phyloP scores from a whole-genome alignment of 2,329 filamentous ascomycete genomes.

The Aurifilum marmelostoma region DNA sequence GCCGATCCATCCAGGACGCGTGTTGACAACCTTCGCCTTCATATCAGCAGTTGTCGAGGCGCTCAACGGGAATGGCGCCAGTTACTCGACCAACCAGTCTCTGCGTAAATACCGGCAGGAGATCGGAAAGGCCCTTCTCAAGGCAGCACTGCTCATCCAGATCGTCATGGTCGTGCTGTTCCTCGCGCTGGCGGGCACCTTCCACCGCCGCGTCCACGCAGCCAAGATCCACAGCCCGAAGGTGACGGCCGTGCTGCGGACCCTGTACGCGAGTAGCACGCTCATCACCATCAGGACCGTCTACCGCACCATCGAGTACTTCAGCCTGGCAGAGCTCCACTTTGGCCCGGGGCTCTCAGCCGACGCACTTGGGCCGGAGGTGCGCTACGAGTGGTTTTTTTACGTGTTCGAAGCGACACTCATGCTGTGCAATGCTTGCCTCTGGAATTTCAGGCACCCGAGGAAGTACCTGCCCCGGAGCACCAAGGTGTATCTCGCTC shows the following conservation, averaged over 20 bases:
- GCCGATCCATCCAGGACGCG: constrained; percentile 52
- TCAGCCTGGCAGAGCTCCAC: constrained; percentile 41
- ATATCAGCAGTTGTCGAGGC: constrained; percentile 50
- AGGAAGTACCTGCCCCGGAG: constrained; percentile 43
- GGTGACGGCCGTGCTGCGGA: constrained; percentile 38
- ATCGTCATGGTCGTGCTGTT: constrained; percentile 51
- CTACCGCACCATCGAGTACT: constrained; percentile 54
- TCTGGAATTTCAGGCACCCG: constrained; percentile 46
- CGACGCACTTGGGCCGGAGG: constrained; percentile 38
- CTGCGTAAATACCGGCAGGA: constrained; percentile 36
- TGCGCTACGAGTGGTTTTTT: constrained; percentile 51
- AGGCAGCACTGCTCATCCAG: constrained; percentile 51
- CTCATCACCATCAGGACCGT: constrained; percentile 54
- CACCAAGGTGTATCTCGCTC: constrained; percentile 42
- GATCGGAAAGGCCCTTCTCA: constrained; percentile 43
- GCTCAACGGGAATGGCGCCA: constrained; percentile 50
- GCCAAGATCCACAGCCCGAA: constrained; percentile 27
- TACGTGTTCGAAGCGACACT: constrained; percentile 48
- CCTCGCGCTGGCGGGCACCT: constrained; percentile 45
- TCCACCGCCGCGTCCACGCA: constrained; percentile 45
- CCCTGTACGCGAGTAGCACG: constrained; percentile 47
- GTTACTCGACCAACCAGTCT: constrained; percentile 44
- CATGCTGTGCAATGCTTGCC: constrained; percentile 44
- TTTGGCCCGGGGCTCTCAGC: constrained; percentile 37
- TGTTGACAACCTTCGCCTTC: constrained; percentile 51